These are phyloP conservation scores for Cokeromyces recurvatus DNA, from an alignment of 371 early-diverging fungal species.

Conservation along the genomic window DNA sequence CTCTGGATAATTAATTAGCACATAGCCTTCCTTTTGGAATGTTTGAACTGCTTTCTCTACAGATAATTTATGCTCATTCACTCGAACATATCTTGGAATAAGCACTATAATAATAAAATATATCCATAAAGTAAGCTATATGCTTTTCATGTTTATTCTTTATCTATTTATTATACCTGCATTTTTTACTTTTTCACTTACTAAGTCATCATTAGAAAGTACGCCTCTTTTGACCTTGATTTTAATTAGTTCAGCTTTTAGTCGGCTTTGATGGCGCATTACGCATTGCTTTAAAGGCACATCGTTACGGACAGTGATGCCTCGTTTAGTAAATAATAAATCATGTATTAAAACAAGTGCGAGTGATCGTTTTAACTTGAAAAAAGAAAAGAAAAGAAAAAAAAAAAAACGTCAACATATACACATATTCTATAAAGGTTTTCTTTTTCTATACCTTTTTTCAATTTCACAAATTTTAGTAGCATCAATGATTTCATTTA, in stretches of 20 bases:
- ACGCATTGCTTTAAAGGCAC: constrained; percentile 64
- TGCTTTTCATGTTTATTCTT: too few species aligned
- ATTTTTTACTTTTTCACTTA: constrained; percentile 52
- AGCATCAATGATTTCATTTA: constrained; percentile 51
- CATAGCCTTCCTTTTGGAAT: constrained; percentile 62
- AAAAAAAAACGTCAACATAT: not conserved
- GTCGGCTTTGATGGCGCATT: constrained; percentile 58
- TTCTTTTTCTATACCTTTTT: constrained; percentile 41
- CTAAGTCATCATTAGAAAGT: constrained; percentile 63
- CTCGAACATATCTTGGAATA: constrained; percentile 73
- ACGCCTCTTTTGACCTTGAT: constrained; percentile 66
- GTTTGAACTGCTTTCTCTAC: constrained; percentile 62
- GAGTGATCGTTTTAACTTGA: constrained; percentile 39
- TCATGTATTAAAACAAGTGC: constrained; percentile 78
- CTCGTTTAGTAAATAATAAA: constrained; percentile 72
- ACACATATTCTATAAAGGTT: too few species aligned
- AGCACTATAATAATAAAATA: too few species aligned
- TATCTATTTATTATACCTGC: constrained; percentile 28
- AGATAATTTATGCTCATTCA: constrained; percentile 67
- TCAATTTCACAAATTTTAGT: constrained; percentile 45
- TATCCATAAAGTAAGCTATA: too few species aligned
- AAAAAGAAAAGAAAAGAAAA: not conserved
- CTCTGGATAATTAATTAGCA: constrained; percentile 33
- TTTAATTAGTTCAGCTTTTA: constrained; percentile 73
- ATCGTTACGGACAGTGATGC: constrained; percentile 58